Evolutionary conservation across 176 grass and related monocot genomes (phyloP).

Genomic region (Bonia amplexicaulis): DNA sequence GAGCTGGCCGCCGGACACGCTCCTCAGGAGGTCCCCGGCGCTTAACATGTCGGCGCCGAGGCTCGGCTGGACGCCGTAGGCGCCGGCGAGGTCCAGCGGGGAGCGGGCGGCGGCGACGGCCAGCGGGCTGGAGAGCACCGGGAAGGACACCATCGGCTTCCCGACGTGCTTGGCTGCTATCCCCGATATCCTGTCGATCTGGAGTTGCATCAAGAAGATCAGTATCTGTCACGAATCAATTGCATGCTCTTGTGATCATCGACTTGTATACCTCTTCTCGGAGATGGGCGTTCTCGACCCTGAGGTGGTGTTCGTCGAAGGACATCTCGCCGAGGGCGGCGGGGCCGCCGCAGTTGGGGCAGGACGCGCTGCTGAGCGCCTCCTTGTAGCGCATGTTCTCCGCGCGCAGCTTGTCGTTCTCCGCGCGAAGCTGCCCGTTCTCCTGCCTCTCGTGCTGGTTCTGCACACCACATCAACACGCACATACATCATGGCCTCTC

Average conservation of each 20-base stretch:
- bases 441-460: slow-evolving; percentile 78
- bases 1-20: slow-evolving; percentile 30
- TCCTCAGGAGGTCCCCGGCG: slow-evolving; percentile 12
- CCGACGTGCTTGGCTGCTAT: slow-evolving; percentile 82
- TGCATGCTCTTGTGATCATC: no score
- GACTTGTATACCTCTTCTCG: slow-evolving; percentile 34
- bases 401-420: slow-evolving; percentile 75
- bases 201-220: not conserved
- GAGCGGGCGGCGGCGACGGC: slow-evolving; percentile 44
- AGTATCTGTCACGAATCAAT: not conserved
- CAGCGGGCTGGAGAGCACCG: slow-evolving; percentile 48
- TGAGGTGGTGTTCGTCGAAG: slow-evolving; percentile 90
- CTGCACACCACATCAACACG: slow-evolving; percentile 16
- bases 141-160: slow-evolving; percentile 60
- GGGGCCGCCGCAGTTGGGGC: slow-evolving; percentile 79
- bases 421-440: slow-evolving; percentile 65
- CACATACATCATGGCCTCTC: not conserved
- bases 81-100: slow-evolving; percentile 52
- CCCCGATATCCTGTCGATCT: slow-evolving; percentile 83
- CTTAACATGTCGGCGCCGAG: slow-evolving; percentile 44
- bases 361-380: slow-evolving; percentile 59
- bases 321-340: slow-evolving; percentile 86
- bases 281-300: slow-evolving; percentile 71
- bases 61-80: slow-evolving; percentile 25
- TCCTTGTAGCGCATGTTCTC: slow-evolving; percentile 92